phyloP scores from a whole-genome alignment of 2,329 filamentous ascomycete species.

The Apiospora kogelbergensis region DNA sequence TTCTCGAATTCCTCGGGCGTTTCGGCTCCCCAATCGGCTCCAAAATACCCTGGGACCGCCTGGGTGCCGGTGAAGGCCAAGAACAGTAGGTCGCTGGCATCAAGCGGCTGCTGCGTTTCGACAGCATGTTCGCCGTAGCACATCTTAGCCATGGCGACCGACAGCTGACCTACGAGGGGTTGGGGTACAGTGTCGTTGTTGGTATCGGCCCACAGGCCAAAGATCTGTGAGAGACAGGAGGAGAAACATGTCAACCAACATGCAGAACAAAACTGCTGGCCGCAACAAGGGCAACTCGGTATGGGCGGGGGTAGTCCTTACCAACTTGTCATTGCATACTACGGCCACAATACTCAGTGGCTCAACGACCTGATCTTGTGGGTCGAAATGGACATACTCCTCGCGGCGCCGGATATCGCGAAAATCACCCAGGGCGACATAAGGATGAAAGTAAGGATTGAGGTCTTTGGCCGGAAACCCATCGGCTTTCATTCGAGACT shows the following conservation, averaged over 20 bases:
- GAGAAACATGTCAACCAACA: not conserved
- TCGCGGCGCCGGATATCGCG: slow-evolving; percentile 23
- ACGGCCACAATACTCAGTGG: slow-evolving; percentile 55
- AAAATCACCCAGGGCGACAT: slow-evolving; percentile 54
- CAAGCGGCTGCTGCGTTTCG: not conserved
- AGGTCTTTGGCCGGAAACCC: slow-evolving; percentile 41
- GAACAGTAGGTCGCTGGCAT: not conserved
- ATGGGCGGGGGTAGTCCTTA: not conserved
- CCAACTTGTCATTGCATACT: not conserved
- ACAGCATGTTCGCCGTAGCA: not conserved
- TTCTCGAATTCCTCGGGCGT: not conserved
- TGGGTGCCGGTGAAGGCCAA: not conserved
- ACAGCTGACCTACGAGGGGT: not conserved
- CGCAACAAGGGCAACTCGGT: not conserved
- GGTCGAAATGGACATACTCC: slow-evolving; percentile 40
- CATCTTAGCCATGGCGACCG: slow-evolving; percentile 1
- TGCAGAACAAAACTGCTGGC: not conserved
- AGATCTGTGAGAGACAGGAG: not conserved
- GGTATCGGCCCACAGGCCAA: slow-evolving; percentile 3
- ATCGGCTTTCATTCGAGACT: slow-evolving; percentile 35
- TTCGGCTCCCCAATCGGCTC: slow-evolving; percentile 1
- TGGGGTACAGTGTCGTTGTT: not conserved
- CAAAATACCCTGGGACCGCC: not conserved
- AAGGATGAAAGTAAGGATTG: slow-evolving; percentile 51
- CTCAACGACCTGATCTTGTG: slow-evolving; percentile 40